Evolutionary conservation across 306 rosid species (phyloP).

Genomic region (Cucurbita argyrosperma): DNA sequence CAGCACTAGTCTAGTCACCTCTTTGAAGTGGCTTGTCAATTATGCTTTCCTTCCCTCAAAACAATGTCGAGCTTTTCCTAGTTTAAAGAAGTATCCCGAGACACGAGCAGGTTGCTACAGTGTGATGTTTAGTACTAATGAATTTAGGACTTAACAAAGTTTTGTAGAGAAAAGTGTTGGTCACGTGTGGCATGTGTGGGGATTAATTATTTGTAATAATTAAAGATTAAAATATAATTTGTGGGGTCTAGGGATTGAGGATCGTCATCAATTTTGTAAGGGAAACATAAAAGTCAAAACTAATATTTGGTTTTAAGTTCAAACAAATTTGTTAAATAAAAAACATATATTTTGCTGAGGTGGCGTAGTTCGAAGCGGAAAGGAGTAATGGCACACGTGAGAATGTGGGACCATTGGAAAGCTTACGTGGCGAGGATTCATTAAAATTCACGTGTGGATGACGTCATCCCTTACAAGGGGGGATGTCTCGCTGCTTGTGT

Average conservation of each 20-base stretch:
- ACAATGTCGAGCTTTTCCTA: no score
- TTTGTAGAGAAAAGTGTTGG: neutral
- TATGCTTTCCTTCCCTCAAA: no score
- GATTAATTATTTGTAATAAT: constrained; percentile 7
- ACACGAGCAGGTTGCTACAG: no score
- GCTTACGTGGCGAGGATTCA: constrained; percentile 8
- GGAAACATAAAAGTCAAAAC: neutral
- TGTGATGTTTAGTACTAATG: no score
- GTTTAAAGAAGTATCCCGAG: no score
- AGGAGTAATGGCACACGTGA: constrained; percentile 39
- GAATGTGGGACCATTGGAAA: constrained; percentile 33
- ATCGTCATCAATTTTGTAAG: neutral
- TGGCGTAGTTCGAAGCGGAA: neutral
- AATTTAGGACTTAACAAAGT: neutral
- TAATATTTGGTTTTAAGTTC: neutral
- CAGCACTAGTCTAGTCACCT: no score
- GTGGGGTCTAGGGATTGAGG: neutral
- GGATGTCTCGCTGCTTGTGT: constrained; percentile 29
- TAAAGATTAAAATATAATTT: neutral
- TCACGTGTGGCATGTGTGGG: constrained; percentile 17
- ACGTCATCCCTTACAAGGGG: constrained; percentile 20
- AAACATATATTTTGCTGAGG: neutral
- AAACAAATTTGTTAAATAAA: neutral
- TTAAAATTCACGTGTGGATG: constrained; percentile 57
- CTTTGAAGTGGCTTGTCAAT: no score